Base-by-base conservation (phyloP, 768 basidiomycete species). In the Omphalotus guepiniiformis region DNA sequence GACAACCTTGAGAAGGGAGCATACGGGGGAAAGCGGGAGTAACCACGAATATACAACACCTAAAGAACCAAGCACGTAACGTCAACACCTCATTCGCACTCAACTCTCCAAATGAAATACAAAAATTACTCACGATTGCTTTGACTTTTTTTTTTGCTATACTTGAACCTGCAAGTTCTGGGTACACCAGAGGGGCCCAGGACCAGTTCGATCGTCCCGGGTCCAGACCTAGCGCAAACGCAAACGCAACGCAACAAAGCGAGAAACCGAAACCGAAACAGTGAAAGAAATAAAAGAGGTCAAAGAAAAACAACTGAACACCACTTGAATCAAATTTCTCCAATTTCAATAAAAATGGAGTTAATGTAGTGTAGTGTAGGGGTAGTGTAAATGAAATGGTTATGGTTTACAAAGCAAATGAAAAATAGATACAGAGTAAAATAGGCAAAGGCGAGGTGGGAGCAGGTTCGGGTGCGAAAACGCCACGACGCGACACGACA, bases 371-470 rank as follows among this genome's bases (percentile, higher is more conserved):
- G 28, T n/a, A n/a, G n/a, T n/a, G n/a, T 43, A 43, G 12, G 4
- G 15, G 32, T 22, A n/a, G n/a, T 43, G 21, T 18, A 29, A 19
- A 43, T 25, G 42, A 22, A 8, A 43, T 9, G 28, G 8, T 18
- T 43, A 43, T 4, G 42, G 25, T 7, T 21, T 32, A 28, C 13
- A 19, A 23, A 32, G 19, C 1, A 21, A 35, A 28, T 16, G 22
- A 18, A 35, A 35, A 19, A 4, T 13, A 25, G 6, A 15, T 12
- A 45, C 15, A 45, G 43, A 45, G 21, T 35, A 35, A 45, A 36
- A 45, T 45, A 35, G 23, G 42, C 29, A 43, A 45, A 34, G 21
- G 22, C 39, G 39, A 21, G 39, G 27, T 37, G 18, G 9, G 27
- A 22, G 8, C 40, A 11, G 8, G 39, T 39, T 27, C 4, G 19